A percentile compares a stretch with the other conserved stretches of the same genome.
phyloP scores from a whole-genome alignment of 371 early-diverging fungal genomes.

The Haplosporangium sp. region DNA sequence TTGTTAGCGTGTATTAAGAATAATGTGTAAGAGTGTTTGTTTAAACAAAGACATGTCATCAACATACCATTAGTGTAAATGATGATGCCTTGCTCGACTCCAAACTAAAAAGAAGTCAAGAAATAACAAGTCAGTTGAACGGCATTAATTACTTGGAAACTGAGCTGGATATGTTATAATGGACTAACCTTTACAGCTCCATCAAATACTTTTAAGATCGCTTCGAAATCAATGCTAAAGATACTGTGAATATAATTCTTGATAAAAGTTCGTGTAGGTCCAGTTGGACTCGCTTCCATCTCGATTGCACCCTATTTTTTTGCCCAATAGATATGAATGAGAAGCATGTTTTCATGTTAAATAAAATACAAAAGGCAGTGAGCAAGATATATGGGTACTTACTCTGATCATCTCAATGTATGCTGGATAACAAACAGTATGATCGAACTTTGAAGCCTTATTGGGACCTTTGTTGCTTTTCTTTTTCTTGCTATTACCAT shows the following conservation, averaged over 20 bases:
- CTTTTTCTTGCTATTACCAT: neutral
- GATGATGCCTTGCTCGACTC: constrained; percentile 6
- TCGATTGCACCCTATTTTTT: constrained; percentile 14
- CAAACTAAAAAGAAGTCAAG: constrained; percentile 1
- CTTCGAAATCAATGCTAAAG: constrained; percentile 2
- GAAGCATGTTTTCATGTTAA: too few species aligned
- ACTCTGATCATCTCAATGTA: constrained; percentile 19
- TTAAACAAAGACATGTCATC: neutral
- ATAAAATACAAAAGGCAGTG: neutral
- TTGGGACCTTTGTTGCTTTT: neutral
- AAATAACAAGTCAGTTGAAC: too few species aligned
- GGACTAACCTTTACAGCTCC: constrained; percentile 11
- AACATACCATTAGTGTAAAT: constrained; percentile 15
- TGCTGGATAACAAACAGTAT: neutral
- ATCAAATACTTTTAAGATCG: constrained; percentile 6
- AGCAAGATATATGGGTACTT: neutral
- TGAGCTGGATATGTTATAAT: too few species aligned
- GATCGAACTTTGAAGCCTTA: neutral
- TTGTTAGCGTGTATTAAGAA: neutral
- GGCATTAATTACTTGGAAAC: too few species aligned
- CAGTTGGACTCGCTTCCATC: neutral
- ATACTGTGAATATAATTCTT: constrained; percentile 12
- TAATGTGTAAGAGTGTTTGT: neutral
- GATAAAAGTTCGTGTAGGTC: constrained; percentile 9
- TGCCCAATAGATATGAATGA: too few species aligned